A percentile compares a stretch with the other conserved stretches of the same genome.
These are phyloP conservation scores for Sclerotinia trifoliorum DNA, from an alignment of 2,329 filamentous ascomycete species.

Conservation along the genomic window DNA sequence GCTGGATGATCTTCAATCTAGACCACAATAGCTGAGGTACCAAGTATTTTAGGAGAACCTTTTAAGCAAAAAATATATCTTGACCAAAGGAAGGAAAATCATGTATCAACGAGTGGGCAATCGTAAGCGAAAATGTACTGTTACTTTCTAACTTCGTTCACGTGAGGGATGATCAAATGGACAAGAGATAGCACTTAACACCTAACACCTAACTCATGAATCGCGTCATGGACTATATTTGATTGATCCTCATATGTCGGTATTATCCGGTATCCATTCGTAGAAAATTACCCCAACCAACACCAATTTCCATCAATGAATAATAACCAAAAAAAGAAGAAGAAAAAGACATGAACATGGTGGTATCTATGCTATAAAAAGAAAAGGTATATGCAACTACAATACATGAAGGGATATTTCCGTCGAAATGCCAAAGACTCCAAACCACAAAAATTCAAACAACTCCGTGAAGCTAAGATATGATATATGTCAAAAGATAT, in stretches of 20 bases:
- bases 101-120: not conserved
- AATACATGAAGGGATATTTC: not conserved
- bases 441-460: not conserved
- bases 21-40: not conserved
- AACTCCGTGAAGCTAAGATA: not conserved
- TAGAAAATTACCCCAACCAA: not conserved
- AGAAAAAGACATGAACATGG: conserved; percentile 24
- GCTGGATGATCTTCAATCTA: not conserved
- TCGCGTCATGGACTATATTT: not conserved
- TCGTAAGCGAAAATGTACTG: not conserved
- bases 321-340: conserved; percentile 13
- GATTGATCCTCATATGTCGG: not conserved
- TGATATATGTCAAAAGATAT: conserved; percentile 16
- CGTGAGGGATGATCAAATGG: not conserved
- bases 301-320: not conserved
- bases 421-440: not conserved
- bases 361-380: conserved; percentile 35
- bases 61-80: not conserved
- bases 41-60: not conserved
- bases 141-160: not conserved
- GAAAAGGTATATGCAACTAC: conserved; percentile 24
- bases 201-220: not conserved
- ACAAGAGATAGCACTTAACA: not conserved
- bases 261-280: not conserved
- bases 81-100: not conserved